phyloP scores from a whole-genome alignment of 2,329 filamentous ascomycete species.

The Polychaeton citri region DNA sequence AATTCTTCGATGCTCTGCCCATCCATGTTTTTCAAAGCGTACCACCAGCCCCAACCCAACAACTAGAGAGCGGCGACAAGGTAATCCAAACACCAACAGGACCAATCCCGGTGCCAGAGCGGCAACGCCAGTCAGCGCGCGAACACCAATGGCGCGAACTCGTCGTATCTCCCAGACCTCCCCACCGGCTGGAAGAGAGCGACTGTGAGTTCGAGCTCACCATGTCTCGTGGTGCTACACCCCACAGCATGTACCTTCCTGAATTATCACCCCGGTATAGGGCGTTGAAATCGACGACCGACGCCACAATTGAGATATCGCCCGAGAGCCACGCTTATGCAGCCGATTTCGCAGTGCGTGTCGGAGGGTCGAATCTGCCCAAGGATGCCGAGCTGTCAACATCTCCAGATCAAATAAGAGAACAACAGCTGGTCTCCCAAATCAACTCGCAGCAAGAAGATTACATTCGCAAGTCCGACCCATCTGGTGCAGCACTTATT shows the following conservation, averaged over 20 bases:
- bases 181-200: conserved; percentile 36
- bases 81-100: conserved; percentile 34
- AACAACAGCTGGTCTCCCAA: conserved; percentile 1
- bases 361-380: conserved; percentile 49
- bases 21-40: conserved; percentile 89
- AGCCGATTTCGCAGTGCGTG: conserved; percentile 67
- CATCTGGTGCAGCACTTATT: conserved; percentile 81
- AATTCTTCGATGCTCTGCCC: conserved; percentile 96
- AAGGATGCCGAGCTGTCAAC: conserved; percentile 4
- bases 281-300: conserved; percentile 51
- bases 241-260: conserved; percentile 74
- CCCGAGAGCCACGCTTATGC: conserved; percentile 74
- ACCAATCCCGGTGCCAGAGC: conserved; percentile 27
- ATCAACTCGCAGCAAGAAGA: conserved; percentile 12
- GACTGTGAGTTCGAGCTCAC: conserved; percentile 77
- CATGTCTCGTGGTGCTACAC: conserved; percentile 59
- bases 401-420: neutral
- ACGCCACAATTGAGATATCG: conserved; percentile 74
- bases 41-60: conserved; percentile 13
- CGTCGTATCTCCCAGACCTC: conserved; percentile 51
- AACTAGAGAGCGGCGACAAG: conserved; percentile 20
- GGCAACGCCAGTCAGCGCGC: conserved; percentile 23
- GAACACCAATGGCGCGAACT: conserved; percentile 67
- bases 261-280: conserved; percentile 69
- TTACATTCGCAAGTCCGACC: conserved; percentile 39